Base-by-base conservation (phyloP, 73 alveolate species). In the Paramecium sexaurelia region DNA sequence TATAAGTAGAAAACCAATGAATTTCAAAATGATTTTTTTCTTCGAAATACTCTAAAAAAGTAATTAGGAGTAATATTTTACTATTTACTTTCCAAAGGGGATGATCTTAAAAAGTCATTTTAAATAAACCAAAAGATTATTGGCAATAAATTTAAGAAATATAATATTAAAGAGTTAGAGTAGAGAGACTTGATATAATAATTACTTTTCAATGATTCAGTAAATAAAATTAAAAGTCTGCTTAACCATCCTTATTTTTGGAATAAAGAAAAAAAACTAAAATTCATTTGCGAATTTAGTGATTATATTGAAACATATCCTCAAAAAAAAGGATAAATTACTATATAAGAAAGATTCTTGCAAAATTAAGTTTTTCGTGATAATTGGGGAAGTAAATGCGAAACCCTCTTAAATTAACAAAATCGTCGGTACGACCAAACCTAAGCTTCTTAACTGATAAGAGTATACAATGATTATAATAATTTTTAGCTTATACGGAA, bases 211-310 rank as follows among this genome's bases (percentile, higher is more conserved):
- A 26, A 61, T 61, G 19, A 11, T 0, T 8, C 83, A 51, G 17
- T 51, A n/a, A 51, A 15, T 61, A 9, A 61, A 10, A 6, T 11
- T 22, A 20, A 26, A 26, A 61, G 11, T 29, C 39, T 61, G 11
- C 43, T 83, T n/a, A 32, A n/a, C 0, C 97, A 94, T 57, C 84
- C 93, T 6, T 91, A 87, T 83, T 94, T 94, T 75, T 94, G 97
- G 97, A 33, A 78, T 29, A 75, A 83, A 10, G 92, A 94, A 33
- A 92, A 68, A 87, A 94, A 94, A 84, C 88, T 94, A 17, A 78
- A 87, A 29, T 55, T 94, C 43, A 75, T 94, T 2, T 57, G 92
- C n/a, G 97, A 94, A 27, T 83, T 94, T 22, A 83, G 95, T 51
- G 97, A 94, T 71, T 84, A 55, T 36, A 85, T 94, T 1, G 97